phyloP scores from a whole-genome alignment of 2,329 filamentous ascomycete genomes.

The Thelonectria blattea region DNA sequence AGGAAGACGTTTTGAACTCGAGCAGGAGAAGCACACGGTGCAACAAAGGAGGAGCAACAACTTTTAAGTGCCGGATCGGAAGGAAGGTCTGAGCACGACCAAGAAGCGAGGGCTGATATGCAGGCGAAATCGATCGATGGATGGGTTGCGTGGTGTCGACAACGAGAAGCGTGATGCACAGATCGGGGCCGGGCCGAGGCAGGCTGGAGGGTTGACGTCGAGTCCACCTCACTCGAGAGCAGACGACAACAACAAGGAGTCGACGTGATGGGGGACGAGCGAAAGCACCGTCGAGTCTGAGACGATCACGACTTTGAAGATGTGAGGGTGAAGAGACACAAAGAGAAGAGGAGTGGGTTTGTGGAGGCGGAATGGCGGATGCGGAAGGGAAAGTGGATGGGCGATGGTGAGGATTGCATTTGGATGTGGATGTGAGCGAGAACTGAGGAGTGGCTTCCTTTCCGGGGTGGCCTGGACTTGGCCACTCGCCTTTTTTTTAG shows the following conservation, averaged over 20 bases:
- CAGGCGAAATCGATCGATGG: conserved; percentile 9
- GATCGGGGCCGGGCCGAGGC: conserved; percentile 20
- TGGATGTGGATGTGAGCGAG: conserved; percentile 4
- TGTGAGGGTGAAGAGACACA: conserved; percentile 3
- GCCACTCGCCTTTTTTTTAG: neutral
- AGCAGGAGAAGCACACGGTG: conserved; percentile 7
- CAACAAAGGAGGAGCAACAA: conserved; percentile 1
- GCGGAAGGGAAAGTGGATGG: conserved; percentile 18
- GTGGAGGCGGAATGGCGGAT: conserved; percentile 23
- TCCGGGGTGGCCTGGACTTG: conserved; percentile 2
- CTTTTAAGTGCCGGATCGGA: conserved; percentile 1
- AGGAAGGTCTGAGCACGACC: conserved; percentile 4
- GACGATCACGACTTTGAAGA: conserved; percentile 12
- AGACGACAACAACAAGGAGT: neutral
- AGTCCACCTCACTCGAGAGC: neutral
- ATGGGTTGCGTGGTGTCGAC: conserved; percentile 14
- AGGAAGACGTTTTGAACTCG: conserved; percentile 5
- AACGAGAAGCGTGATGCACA: conserved; percentile 11
- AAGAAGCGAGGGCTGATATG: conserved; percentile 2
- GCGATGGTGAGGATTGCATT: neutral
- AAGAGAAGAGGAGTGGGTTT: conserved; percentile 15
- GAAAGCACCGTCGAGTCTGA: conserved; percentile 7
- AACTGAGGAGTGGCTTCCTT: conserved; percentile 4
- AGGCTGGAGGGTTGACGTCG: conserved; percentile 3
- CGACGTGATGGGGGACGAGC: neutral